Conservation (phyloP, 164 flowering plant species). For the Chimonanthus praecox region DNA sequence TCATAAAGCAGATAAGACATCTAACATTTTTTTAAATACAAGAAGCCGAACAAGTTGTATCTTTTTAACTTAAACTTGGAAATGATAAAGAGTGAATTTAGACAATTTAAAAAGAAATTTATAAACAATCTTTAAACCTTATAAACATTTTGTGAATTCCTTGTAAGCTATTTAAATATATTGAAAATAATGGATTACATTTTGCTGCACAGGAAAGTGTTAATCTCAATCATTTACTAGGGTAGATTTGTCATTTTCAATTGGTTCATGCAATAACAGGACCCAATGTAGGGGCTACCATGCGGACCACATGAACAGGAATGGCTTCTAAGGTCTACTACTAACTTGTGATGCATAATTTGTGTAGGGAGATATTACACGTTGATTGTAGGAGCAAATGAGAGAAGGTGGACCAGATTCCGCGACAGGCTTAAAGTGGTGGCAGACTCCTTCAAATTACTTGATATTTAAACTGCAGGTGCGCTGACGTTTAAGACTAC, state of each 20-base stretch:
- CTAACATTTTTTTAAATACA: not conserved
- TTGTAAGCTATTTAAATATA: not conserved
- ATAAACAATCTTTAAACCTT: too few relatives aligned
- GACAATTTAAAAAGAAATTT: too few relatives aligned
- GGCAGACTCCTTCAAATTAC: conserved; percentile 72
- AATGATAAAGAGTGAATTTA: too few relatives aligned
- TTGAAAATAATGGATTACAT: not conserved
- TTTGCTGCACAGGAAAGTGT: not conserved
- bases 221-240: not conserved
- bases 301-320: not conserved
- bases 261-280: not conserved
- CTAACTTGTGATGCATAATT: not conserved
- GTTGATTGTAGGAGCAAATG: conserved; percentile 69
- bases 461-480: conserved; percentile 40
- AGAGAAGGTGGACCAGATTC: conserved; percentile 66
- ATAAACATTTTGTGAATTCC: not conserved
- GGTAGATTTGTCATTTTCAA: not conserved
- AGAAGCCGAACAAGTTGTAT: too few relatives aligned
- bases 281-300: not conserved
- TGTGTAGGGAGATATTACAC: conserved; percentile 68
- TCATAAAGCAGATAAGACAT: not conserved
- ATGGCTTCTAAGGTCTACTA: not conserved
- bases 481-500: not conserved
- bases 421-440: conserved; percentile 69
- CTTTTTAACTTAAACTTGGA: not conserved